Conservation (phyloP, 345 rosid genomes). For the Melastoma malabathricum region DNA sequence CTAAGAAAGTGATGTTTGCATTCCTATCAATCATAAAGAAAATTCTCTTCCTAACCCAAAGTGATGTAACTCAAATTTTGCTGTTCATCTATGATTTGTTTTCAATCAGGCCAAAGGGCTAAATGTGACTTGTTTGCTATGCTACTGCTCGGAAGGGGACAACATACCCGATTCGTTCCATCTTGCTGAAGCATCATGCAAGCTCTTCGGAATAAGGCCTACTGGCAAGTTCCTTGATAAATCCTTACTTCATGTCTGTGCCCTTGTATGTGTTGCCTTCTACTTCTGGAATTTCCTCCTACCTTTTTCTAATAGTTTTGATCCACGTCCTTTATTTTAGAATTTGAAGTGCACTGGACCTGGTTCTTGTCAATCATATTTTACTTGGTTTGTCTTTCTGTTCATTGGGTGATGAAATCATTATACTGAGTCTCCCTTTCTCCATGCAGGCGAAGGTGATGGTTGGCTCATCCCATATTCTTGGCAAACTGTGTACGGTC, state of each 20-base stretch:
- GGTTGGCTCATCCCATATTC: slow-evolving; percentile 62
- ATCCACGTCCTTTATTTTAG: background rate
- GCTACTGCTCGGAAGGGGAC: slow-evolving; percentile 97
- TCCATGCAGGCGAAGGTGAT: slow-evolving; percentile 39
- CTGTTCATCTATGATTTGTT: background rate
- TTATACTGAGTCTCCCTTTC: too few species aligned
- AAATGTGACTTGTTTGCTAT: slow-evolving; percentile 68
- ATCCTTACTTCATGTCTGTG: background rate
- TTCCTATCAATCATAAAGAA: too few species aligned
- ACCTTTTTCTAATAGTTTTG: too few species aligned
- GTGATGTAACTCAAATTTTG: too few species aligned
- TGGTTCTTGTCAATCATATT: background rate
- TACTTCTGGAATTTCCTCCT: too few species aligned
- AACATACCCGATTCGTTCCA: slow-evolving; percentile 66
- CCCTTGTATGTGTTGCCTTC: background rate
- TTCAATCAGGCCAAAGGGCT: slow-evolving; percentile 64
- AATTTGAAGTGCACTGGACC: background rate
- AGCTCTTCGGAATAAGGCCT: slow-evolving; percentile 33
- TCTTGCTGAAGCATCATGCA: slow-evolving; percentile 61
- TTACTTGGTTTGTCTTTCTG: too few species aligned
- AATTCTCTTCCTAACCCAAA: too few species aligned
- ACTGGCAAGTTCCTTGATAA: slow-evolving; percentile 11
- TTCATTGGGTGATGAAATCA: too few species aligned
- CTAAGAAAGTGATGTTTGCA: too few species aligned
- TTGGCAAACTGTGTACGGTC: slow-evolving; percentile 76